Evolutionary conservation across 2,329 filamentous ascomycete species (phyloP).

Genomic region (Alternaria triticimaculans): DNA sequence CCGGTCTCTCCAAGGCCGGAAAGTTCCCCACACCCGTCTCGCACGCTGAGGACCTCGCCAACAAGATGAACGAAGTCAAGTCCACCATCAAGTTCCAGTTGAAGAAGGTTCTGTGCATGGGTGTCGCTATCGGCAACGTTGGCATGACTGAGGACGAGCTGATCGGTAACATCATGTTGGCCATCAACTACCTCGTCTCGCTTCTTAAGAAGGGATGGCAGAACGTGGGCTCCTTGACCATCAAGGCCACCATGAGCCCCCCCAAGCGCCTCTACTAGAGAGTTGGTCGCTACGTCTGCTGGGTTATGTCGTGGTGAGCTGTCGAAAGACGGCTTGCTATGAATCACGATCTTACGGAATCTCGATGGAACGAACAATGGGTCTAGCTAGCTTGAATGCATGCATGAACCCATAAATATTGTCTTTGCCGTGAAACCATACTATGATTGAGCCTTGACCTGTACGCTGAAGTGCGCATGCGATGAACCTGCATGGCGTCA

Average conservation of each 20-base stretch:
- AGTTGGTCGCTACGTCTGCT: constrained; percentile 19
- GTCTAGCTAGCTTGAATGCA: constrained; percentile 44
- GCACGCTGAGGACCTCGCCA: constrained; percentile 89
- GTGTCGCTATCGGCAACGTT: constrained; percentile 98
- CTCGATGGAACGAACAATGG: constrained; percentile 26
- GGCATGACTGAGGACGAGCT: constrained; percentile 96
- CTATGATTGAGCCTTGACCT: not conserved
- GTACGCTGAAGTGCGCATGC: not conserved
- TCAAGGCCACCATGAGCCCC: constrained; percentile 99
- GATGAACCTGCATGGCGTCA: not conserved
- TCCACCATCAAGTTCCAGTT: constrained; percentile 99
- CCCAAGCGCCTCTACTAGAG: constrained; percentile 95
- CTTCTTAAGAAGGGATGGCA: constrained; percentile 99
- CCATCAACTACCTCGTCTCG: constrained; percentile 99
- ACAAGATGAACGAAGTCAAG: constrained; percentile 99
- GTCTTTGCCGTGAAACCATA: not conserved
- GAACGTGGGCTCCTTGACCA: constrained; percentile 99
- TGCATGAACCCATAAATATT: constrained; percentile 31
- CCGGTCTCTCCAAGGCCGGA: constrained; percentile 70
- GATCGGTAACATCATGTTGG: constrained; percentile 98
- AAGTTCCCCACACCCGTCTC: constrained; percentile 99
- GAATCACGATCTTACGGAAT: constrained; percentile 29
- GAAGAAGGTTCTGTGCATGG: constrained; percentile 99
- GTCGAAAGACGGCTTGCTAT: constrained; percentile 25
- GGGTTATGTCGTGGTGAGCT: constrained; percentile 20